Conservation (phyloP, 768 basidiomycete species). For the Tricholomella constricta region DNA sequence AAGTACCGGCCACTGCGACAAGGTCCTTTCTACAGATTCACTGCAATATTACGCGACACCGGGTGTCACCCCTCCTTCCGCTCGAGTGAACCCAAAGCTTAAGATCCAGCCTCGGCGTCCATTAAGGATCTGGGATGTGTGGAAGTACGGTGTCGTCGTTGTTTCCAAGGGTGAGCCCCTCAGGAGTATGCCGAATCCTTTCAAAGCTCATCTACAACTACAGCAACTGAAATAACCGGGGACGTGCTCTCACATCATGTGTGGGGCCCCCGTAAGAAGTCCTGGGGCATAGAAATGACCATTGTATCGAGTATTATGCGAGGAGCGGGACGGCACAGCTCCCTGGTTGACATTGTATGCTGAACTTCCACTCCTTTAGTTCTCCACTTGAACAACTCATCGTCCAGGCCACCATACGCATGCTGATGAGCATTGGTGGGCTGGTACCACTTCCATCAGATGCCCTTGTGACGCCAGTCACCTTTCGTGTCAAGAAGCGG, state of each 20-base stretch:
- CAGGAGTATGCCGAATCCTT: not conserved
- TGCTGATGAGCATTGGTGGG: slow-evolving; percentile 76
- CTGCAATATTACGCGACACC: slow-evolving; percentile 65
- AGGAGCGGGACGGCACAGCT: slow-evolving; percentile 77
- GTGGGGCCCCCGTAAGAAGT: slow-evolving; percentile 84
- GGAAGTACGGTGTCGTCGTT: slow-evolving; percentile 69
- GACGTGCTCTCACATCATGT: slow-evolving; percentile 81
- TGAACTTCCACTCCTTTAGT: not conserved
- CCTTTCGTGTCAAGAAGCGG: slow-evolving; percentile 77
- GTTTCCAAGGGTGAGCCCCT: slow-evolving; percentile 58
- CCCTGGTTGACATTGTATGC: slow-evolving; percentile 79
- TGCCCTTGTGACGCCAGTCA: slow-evolving; percentile 92
- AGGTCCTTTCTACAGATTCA: slow-evolving; percentile 30
- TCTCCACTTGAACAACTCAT: not conserved
- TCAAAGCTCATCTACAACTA: not conserved
- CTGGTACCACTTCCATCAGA: slow-evolving; percentile 88
- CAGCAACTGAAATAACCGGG: slow-evolving; percentile 51
- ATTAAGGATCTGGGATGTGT: slow-evolving; percentile 66
- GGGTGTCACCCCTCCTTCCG: slow-evolving; percentile 70
- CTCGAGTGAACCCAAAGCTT: slow-evolving; percentile 70
- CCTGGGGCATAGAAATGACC: slow-evolving; percentile 96
- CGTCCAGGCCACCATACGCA: slow-evolving; percentile 49
- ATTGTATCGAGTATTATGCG: slow-evolving; percentile 84
- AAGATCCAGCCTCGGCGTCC: slow-evolving; percentile 57
- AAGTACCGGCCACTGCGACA: slow-evolving; percentile 13